phyloP scores from a whole-genome alignment of 2,329 filamentous ascomycete genomes.

The Aspergillus udagawae region DNA sequence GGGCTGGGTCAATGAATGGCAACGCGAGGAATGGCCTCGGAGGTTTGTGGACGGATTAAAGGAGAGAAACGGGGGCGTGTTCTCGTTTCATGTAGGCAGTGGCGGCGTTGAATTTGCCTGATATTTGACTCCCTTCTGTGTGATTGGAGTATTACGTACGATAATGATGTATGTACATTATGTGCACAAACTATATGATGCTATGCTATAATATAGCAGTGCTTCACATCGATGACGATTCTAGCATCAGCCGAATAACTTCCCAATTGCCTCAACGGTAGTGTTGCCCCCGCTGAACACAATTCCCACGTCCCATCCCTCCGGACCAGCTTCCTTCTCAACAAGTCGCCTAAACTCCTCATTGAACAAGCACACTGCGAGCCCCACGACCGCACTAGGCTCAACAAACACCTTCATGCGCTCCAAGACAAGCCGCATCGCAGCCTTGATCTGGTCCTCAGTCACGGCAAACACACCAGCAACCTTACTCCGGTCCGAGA shows the following conservation, averaged over 20 bases:
- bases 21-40: conserved; percentile 32
- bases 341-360: conserved; percentile 74
- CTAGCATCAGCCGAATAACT: conserved; percentile 44
- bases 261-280: conserved; percentile 57
- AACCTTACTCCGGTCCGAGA: conserved; percentile 69
- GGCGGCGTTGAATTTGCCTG: conserved; percentile 21
- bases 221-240: background rate
- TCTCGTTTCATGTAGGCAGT: conserved; percentile 25
- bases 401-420: conserved; percentile 88
- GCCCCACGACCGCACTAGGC: conserved; percentile 76
- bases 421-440: conserved; percentile 76
- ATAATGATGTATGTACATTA: background rate
- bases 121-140: background rate
- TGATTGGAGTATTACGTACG: background rate
- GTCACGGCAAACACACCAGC: conserved; percentile 67
- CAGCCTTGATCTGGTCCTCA: conserved; percentile 75
- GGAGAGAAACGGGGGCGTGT: conserved; percentile 24
- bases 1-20: conserved; percentile 36
- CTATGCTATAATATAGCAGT: too few species aligned
- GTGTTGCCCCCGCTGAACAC: conserved; percentile 64
- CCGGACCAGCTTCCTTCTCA: conserved; percentile 57
- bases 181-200: background rate
- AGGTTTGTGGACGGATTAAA: conserved; percentile 26
- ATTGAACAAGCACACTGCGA: conserved; percentile 79
- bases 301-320: conserved; percentile 68